These are phyloP conservation scores for Fusarium praegraminearum DNA, from an alignment of 2,329 filamentous ascomycete genomes.

Conservation along the genomic window DNA sequence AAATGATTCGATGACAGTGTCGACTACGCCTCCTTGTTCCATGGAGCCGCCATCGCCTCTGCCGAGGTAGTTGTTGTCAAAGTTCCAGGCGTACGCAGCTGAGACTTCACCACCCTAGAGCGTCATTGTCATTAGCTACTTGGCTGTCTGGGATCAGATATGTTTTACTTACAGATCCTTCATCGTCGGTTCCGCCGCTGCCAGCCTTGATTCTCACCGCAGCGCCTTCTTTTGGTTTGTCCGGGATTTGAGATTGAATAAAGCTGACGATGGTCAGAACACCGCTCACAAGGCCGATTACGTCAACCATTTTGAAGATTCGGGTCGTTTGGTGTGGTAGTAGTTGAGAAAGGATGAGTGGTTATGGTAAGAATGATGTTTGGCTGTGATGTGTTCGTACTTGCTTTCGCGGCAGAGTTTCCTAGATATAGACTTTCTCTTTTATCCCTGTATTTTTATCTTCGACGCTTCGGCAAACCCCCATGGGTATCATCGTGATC, in stretches of 20 bases:
- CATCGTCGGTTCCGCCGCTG: neutral
- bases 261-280: neutral
- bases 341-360: neutral
- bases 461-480: neutral
- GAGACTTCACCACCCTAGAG: neutral
- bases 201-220: neutral
- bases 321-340: rapidly evolving
- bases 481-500: neutral
- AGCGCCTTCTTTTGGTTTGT: neutral
- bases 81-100: neutral
- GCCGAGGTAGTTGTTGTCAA: neutral
- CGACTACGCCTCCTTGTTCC: neutral
- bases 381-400: neutral
- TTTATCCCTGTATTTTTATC: neutral
- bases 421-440: neutral
- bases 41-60: neutral
- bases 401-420: neutral
- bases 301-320: neutral
- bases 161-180: neutral
- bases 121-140: neutral
- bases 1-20: neutral
- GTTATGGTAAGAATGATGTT: neutral
- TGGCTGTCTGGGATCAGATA: neutral
- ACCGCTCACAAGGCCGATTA: neutral
- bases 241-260: rapidly evolving